A percentile compares a stretch with the other conserved stretches of the same genome.
Evolutionary conservation across 1,139 yeast species (phyloP).

Genomic region (Debaryomyces subglobosus): DNA sequence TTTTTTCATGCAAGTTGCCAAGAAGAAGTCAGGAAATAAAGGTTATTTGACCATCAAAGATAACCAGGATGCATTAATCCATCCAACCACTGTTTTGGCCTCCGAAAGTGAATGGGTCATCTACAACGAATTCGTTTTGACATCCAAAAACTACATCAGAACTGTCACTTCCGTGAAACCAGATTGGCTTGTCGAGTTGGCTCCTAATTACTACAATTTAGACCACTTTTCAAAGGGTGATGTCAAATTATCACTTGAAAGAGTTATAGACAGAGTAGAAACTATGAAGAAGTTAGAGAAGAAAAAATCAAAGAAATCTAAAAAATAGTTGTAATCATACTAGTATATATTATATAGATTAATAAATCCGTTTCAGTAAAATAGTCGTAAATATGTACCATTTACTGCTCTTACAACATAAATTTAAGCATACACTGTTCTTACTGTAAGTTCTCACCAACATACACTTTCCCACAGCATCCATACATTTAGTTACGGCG

Average conservation of each 20-base stretch:
- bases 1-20: conserved; percentile 97
- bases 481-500: not conserved
- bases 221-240: conserved; percentile 81
- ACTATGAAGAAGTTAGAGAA: conserved; percentile 41
- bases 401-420: too few species aligned
- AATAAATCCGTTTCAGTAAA: not conserved
- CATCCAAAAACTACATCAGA: conserved; percentile 89
- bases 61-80: conserved; percentile 91
- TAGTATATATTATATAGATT: not conserved
- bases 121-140: conserved; percentile 92
- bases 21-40: conserved; percentile 69
- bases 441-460: not conserved
- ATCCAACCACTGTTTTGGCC: conserved; percentile 88
- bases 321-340: not conserved
- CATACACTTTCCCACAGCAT: not conserved
- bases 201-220: conserved; percentile 82
- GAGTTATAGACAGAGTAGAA: conserved; percentile 57
- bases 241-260: conserved; percentile 76
- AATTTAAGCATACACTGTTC: not conserved
- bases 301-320: conserved; percentile 20
- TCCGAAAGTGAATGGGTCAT: conserved; percentile 91
- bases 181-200: conserved; percentile 86
- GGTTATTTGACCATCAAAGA: conserved; percentile 90
- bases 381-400: not conserved
- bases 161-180: conserved; percentile 93